Percentiles rank a stretch among this genome's conserved stretches.
Conservation (phyloP, 176 grass and related monocot genomes). For the Secale cereale region DNA sequence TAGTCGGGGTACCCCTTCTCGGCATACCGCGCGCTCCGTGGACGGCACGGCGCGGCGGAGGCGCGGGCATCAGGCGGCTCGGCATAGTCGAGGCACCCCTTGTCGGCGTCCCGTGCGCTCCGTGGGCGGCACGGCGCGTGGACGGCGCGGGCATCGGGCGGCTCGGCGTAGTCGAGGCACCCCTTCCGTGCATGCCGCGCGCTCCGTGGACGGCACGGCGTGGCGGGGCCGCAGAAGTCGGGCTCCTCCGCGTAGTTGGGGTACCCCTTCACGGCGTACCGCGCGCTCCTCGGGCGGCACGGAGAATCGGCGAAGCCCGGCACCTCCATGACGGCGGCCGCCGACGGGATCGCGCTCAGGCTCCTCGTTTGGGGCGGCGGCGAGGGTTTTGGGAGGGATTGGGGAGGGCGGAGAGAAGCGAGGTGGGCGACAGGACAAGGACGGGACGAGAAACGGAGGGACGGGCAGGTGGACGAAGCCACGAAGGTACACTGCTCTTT, state of each 20-base stretch:
- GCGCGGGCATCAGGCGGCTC: background rate
- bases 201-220: slow-evolving; percentile 10
- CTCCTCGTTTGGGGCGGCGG: background rate
- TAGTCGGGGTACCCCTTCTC: slow-evolving; percentile 18
- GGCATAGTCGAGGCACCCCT: background rate
- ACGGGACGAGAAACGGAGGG: background rate
- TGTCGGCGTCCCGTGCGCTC: slow-evolving; percentile 22
- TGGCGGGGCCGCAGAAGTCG: background rate
- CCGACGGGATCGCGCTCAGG: background rate
- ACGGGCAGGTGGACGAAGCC: background rate
- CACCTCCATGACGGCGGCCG: background rate
- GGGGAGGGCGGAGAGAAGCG: background rate
- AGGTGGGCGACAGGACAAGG: background rate
- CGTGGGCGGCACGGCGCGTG: slow-evolving; percentile 10
- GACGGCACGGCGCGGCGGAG: background rate
- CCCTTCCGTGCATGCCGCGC: slow-evolving; percentile 15
- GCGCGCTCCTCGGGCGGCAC: slow-evolving; percentile 27
- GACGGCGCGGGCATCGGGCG: background rate
- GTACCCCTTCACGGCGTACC: slow-evolving; percentile 33
- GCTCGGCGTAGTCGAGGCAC: background rate
- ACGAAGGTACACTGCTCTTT: background rate
- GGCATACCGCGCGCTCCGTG: slow-evolving; percentile 15
- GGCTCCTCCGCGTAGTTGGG: slow-evolving; percentile 29
- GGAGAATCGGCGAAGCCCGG: background rate
- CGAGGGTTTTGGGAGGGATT: slow-evolving; percentile 22